phyloP scores from a whole-genome alignment of 202 grass and related monocot genomes.

The Dendrocalamus latiflorus region DNA sequence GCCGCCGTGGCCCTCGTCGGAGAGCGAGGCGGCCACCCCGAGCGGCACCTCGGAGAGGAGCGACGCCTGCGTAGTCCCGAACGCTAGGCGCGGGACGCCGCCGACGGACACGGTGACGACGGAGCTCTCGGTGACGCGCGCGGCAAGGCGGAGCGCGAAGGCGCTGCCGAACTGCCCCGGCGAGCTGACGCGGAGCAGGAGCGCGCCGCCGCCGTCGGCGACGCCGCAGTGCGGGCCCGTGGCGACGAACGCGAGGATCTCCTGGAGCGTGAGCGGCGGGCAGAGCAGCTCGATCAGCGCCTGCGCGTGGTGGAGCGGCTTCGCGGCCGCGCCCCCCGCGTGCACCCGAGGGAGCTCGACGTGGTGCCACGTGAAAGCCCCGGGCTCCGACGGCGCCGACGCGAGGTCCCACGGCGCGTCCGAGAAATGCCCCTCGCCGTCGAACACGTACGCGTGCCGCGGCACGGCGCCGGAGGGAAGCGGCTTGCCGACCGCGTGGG shows the following conservation, averaged over 20 bases:
- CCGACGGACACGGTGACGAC: constrained; percentile 81
- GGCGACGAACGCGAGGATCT: constrained; percentile 79
- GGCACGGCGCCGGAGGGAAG: constrained; percentile 46
- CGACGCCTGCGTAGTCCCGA: constrained; percentile 56
- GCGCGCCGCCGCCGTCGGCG: constrained; percentile 40
- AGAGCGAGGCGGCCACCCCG: constrained; percentile 25
- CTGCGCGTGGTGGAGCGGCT: constrained; percentile 74
- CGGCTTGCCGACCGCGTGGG: constrained; percentile 33
- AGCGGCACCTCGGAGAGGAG: constrained; percentile 85
- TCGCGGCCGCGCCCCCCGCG: constrained; percentile 21
- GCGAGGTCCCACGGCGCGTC: constrained; percentile 40
- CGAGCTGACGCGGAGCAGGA: constrained; percentile 75
- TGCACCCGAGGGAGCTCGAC: constrained; percentile 58
- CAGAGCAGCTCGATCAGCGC: constrained; percentile 76
- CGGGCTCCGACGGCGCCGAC: neutral
- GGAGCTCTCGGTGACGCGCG: constrained; percentile 66
- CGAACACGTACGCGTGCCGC: constrained; percentile 67
- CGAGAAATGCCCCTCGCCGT: constrained; percentile 54
- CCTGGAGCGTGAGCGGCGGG: constrained; percentile 87
- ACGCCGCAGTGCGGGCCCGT: constrained; percentile 68
- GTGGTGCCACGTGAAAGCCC: constrained; percentile 73
- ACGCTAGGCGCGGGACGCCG: constrained; percentile 67
- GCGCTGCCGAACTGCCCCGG: constrained; percentile 59
- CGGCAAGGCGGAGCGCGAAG: constrained; percentile 72
- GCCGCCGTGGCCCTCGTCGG: constrained; percentile 41